Conservation (phyloP, 495 filamentous ascomycete species). For the Apiosordaria backusii region DNA sequence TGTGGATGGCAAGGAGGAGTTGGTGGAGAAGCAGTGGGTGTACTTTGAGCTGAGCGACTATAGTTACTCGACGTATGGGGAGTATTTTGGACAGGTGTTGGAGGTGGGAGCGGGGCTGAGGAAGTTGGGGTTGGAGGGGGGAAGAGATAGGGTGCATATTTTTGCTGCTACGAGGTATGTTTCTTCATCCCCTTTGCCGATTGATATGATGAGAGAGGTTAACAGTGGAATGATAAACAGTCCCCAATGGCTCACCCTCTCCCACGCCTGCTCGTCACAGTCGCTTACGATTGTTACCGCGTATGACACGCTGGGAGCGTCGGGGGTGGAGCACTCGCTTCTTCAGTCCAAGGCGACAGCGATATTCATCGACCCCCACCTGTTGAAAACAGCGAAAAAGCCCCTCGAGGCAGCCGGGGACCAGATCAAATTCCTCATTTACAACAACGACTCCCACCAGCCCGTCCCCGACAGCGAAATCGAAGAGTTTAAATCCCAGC, state of each 20-base stretch:
- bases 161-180: slow-evolving; percentile 57
- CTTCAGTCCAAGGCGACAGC: slow-evolving; percentile 56
- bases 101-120: slow-evolving; percentile 55
- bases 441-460: slow-evolving; percentile 41
- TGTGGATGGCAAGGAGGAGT: slow-evolving; percentile 57
- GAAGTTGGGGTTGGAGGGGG: slow-evolving; percentile 51
- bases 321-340: slow-evolving; percentile 59
- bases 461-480: slow-evolving; percentile 41
- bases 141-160: slow-evolving; percentile 54
- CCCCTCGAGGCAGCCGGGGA: slow-evolving; percentile 42
- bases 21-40: slow-evolving; percentile 65
- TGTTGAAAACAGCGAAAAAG: slow-evolving; percentile 46
- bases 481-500: slow-evolving; percentile 39
- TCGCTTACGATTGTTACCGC: slow-evolving; percentile 93
- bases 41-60: slow-evolving; percentile 63
- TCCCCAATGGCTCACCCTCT: slow-evolving; percentile 50
- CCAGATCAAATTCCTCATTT: slow-evolving; percentile 41
- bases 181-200: neutral
- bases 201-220: neutral
- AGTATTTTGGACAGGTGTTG: slow-evolving; percentile 54
- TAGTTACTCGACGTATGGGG: slow-evolving; percentile 56
- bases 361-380: slow-evolving; percentile 60
- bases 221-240: slow-evolving; percentile 26
- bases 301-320: slow-evolving; percentile 68
- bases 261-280: slow-evolving; percentile 76